Conservation (phyloP, 208 protist genomes). For the Naegleria gruberi region DNA sequence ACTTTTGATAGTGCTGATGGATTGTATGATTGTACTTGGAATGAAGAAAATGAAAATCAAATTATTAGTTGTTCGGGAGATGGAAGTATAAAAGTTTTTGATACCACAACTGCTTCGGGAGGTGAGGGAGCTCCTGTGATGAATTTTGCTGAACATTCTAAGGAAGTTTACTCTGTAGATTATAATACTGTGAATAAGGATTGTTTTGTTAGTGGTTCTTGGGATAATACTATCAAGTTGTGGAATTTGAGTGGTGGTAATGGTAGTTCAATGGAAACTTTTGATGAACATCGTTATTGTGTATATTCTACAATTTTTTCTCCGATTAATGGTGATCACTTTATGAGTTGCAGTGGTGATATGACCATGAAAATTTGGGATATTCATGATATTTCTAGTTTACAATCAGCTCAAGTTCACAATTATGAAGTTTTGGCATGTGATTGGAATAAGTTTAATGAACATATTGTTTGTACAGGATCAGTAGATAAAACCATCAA, state of each 20-base stretch:
- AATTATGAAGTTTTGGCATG: constrained; percentile 39
- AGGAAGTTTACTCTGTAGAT: constrained; percentile 34
- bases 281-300: constrained; percentile 28
- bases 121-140: not conserved
- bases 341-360: constrained; percentile 38
- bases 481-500: constrained; percentile 39
- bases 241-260: not conserved
- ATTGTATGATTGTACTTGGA: constrained; percentile 39
- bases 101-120: constrained; percentile 5
- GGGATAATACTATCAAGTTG: constrained; percentile 36
- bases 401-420: constrained; percentile 23
- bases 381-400: not conserved
- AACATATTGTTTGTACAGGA: constrained; percentile 41
- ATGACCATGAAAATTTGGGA: constrained; percentile 35
- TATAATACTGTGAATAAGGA: constrained; percentile 32
- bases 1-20: constrained; percentile 29
- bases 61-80: constrained; percentile 8
- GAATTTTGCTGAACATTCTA: constrained; percentile 21
- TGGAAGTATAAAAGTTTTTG: constrained; percentile 36
- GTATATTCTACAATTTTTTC: constrained; percentile 31
- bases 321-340: constrained; percentile 21
- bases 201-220: constrained; percentile 28
- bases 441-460: constrained; percentile 49
- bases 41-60: constrained; percentile 33
- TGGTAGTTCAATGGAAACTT: not conserved